These are phyloP conservation scores for Planoprotostelium fungivorum DNA, from an alignment of 78 protist species.

Conservation along the genomic window DNA sequence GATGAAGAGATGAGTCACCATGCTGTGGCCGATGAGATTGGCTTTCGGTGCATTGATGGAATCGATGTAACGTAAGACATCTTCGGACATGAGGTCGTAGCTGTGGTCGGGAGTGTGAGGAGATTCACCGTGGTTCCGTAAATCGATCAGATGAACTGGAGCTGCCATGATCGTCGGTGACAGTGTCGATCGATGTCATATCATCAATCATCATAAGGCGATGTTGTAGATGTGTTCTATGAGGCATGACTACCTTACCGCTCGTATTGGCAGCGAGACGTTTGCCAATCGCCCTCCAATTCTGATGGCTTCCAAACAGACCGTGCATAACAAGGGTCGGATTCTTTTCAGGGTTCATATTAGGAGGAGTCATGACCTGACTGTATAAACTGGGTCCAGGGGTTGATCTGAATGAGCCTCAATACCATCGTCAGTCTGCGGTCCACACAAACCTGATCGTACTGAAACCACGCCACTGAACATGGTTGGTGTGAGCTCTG, in stretches of 20 bases:
- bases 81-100: not conserved
- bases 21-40: not conserved
- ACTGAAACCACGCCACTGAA: too few relatives aligned
- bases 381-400: not conserved
- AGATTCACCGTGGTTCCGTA: not conserved
- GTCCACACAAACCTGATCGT: too few relatives aligned
- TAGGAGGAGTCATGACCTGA: not conserved
- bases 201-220: too few relatives aligned
- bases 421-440: too few relatives aligned
- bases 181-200: not conserved
- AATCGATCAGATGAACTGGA: not conserved
- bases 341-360: not conserved
- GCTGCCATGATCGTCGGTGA: not conserved
- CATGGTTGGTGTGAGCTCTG: too few relatives aligned
- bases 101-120: not conserved
- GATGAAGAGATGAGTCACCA: too few relatives aligned
- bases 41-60: not conserved
- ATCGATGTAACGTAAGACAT: too few relatives aligned
- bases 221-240: too few relatives aligned
- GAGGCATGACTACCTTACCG: not conserved
- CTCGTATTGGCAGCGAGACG: not conserved
- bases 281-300: not conserved
- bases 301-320: not conserved
- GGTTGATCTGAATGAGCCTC: too few relatives aligned
- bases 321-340: not conserved